phyloP scores from a whole-genome alignment of 2,329 filamentous ascomycete species.

The Cytospora piceae region DNA sequence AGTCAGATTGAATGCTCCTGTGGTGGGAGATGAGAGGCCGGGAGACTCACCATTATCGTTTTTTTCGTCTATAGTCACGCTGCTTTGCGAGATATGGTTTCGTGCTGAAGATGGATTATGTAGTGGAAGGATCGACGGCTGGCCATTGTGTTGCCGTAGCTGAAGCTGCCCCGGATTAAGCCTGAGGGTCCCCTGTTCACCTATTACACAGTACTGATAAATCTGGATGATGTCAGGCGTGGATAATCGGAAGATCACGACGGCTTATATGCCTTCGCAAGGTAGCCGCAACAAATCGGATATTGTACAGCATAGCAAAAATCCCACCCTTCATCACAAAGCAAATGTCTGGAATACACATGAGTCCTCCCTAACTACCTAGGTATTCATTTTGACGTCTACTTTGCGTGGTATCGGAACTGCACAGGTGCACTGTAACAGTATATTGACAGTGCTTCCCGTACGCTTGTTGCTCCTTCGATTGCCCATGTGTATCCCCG shows the following conservation, averaged over 20 bases:
- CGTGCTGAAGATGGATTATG: conserved; percentile 10
- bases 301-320: too few relatives aligned
- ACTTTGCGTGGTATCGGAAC: not conserved
- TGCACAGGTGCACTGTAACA: too few relatives aligned
- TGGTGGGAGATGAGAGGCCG: not conserved
- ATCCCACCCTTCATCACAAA: not conserved
- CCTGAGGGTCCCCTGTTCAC: not conserved
- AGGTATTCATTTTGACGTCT: not conserved
- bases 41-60: conserved; percentile 25
- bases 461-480: not conserved
- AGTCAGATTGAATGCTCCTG: not conserved
- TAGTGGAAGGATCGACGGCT: conserved; percentile 2
- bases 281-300: not conserved
- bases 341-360: not conserved
- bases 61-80: not conserved
- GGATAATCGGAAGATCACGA: not conserved
- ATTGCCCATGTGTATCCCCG: not conserved
- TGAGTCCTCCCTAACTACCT: not conserved
- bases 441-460: too few relatives aligned
- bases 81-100: not conserved
- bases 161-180: not conserved
- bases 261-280: not conserved
- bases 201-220: not conserved
- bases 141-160: not conserved
- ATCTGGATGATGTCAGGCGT: conserved; percentile 18